A percentile compares a stretch with the other conserved stretches of the same genome.
phyloP scores from a whole-genome alignment of 208 protist species.

The Porcisia hertigi region DNA sequence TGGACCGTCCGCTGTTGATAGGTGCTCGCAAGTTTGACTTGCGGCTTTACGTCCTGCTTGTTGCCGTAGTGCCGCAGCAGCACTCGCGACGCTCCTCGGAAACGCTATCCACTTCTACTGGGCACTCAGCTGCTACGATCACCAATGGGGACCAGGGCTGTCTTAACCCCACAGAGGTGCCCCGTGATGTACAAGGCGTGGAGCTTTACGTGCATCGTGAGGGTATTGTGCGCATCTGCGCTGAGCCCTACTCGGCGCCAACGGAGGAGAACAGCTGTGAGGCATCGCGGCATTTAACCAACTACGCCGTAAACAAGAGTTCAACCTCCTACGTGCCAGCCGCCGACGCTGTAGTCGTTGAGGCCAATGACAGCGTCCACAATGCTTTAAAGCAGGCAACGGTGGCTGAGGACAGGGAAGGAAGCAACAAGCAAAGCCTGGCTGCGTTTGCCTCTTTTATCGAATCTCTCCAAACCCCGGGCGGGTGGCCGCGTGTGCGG shows the following conservation, averaged over 20 bases:
- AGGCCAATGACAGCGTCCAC: neutral
- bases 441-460: slow-evolving; percentile 32
- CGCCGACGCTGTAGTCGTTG: neutral
- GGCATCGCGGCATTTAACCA: slow-evolving; percentile 77
- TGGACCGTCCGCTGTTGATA: slow-evolving; percentile 89
- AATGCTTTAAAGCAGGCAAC: neutral
- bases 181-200: slow-evolving; percentile 52
- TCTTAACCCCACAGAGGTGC: slow-evolving; percentile 1
- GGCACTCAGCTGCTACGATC: neutral
- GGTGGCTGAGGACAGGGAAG: neutral
- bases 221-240: slow-evolving; percentile 93
- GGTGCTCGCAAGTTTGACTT: slow-evolving; percentile 95
- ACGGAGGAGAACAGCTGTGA: slow-evolving; percentile 50
- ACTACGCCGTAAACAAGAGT: slow-evolving; percentile 89
- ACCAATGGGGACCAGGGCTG: neutral
- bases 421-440: slow-evolving; percentile 24
- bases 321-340: slow-evolving; percentile 23
- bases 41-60: slow-evolving; percentile 92
- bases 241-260: slow-evolving; percentile 73
- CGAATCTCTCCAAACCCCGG: slow-evolving; percentile 5
- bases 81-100: neutral
- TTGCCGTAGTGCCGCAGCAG: slow-evolving; percentile 31
- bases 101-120: neutral
- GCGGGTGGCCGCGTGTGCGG: slow-evolving; percentile 55
- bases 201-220: slow-evolving; percentile 83